A percentile compares a stretch with the other conserved stretches of the same genome.
Conservation (phyloP, 108 stramenopile genomes). For the Stephanodiscus triporus region DNA sequence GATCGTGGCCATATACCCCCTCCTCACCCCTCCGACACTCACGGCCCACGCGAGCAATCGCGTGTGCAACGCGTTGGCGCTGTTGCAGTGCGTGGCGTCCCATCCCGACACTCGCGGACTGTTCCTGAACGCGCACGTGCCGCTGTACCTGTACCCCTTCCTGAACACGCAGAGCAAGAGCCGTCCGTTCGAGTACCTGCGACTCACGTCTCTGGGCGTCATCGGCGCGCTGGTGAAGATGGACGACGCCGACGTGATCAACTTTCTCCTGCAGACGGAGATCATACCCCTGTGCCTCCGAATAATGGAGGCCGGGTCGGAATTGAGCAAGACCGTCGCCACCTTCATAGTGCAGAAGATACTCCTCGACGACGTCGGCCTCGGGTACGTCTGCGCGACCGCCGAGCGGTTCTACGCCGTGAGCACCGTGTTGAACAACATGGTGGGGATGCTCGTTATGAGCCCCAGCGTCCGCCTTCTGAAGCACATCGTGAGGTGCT, state of each 20-base stretch:
- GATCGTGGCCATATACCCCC: conserved; percentile 97
- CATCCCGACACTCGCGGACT: conserved; percentile 95
- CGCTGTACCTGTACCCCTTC: conserved; percentile 98
- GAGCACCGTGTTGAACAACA: conserved; percentile 90
- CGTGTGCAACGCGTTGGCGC: conserved; percentile 98
- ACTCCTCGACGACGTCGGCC: conserved; percentile 95
- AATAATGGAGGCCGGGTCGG: conserved; percentile 94
- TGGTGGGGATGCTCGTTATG: conserved; percentile 88
- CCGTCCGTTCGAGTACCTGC: conserved; percentile 97
- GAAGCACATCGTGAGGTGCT: conserved; percentile 99
- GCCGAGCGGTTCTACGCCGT: conserved; percentile 99
- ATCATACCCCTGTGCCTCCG: conserved; percentile 84
- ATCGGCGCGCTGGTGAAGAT: conserved; percentile 99
- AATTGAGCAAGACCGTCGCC: conserved; percentile 97
- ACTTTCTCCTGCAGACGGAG: conserved; percentile 96
- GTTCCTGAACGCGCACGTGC: conserved; percentile 95
- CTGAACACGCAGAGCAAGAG: conserved; percentile 96
- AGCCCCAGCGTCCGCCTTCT: conserved; percentile 92
- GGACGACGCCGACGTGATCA: conserved; percentile 97
- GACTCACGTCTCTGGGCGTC: conserved; percentile 96
- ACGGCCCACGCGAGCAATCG: conserved; percentile 96
- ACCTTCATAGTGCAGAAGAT: conserved; percentile 99
- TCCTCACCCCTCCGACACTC: conserved; percentile 95
- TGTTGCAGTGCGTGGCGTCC: conserved; percentile 98
- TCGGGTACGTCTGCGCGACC: conserved; percentile 98